Percentiles rank a stretch among this genome's conserved stretches.
phyloP scores from a whole-genome alignment of 1,284 basidiomycete genomes.

The Sparassis latifolia region DNA sequence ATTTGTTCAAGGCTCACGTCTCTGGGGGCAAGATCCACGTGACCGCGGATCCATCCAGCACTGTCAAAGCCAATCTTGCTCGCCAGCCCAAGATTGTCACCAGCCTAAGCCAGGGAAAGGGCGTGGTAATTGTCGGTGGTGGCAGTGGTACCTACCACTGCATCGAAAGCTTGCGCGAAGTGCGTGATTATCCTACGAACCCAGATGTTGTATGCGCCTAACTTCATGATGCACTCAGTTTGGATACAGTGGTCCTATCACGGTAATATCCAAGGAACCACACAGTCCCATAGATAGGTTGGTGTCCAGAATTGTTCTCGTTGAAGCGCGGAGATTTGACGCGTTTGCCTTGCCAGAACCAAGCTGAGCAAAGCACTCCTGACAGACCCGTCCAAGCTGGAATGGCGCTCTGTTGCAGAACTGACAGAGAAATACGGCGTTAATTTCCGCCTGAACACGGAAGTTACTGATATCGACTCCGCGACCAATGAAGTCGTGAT shows the following conservation, averaged over 20 bases:
- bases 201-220: background rate
- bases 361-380: conserved; percentile 88
- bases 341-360: conserved; percentile 41
- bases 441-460: conserved; percentile 62
- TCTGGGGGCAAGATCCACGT: conserved; percentile 78
- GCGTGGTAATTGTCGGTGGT: conserved; percentile 85
- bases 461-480: conserved; percentile 68
- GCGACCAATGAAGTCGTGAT: conserved; percentile 55
- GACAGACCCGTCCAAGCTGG: conserved; percentile 71
- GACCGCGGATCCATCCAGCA: conserved; percentile 63
- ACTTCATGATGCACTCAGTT: conserved; percentile 38
- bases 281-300: conserved; percentile 85
- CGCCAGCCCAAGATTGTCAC: conserved; percentile 47
- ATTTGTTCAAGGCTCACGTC: conserved; percentile 72
- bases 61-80: conserved; percentile 65
- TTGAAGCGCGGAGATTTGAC: background rate
- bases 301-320: conserved; percentile 5
- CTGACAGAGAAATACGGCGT: conserved; percentile 80
- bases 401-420: conserved; percentile 68
- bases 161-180: conserved; percentile 82
- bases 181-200: conserved; percentile 18
- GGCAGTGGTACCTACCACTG: conserved; percentile 79
- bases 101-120: conserved; percentile 25
- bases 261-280: conserved; percentile 73
- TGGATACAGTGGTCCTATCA: conserved; percentile 75